Evolutionary conservation across 805 yeast genomes (phyloP).

Genomic region (Deakozyma indianensis): DNA sequence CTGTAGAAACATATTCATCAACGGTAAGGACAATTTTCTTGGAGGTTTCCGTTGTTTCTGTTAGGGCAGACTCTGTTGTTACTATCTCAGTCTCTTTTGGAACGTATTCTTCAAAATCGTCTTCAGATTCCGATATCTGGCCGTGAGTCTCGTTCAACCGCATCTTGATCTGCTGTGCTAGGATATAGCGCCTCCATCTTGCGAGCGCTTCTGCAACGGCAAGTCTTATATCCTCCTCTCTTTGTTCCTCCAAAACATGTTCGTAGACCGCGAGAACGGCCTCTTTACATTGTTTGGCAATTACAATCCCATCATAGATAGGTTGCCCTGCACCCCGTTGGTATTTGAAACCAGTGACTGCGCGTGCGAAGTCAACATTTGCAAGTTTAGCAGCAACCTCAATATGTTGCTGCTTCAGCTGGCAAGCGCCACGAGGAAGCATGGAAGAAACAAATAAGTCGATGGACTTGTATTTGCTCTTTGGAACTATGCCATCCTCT

Average conservation of each 20-base stretch:
- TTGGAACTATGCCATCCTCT: conserved; percentile 52
- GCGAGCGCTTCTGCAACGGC: background rate
- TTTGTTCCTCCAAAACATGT: conserved; percentile 33
- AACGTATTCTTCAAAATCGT: background rate
- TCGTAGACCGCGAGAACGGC: conserved; percentile 42
- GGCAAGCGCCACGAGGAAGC: conserved; percentile 70
- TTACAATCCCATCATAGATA: conserved; percentile 59
- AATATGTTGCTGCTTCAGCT: conserved; percentile 37
- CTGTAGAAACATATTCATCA: background rate
- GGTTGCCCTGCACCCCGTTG: conserved; percentile 32
- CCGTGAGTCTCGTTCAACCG: background rate
- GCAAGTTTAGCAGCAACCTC: conserved; percentile 58
- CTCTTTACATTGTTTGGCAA: conserved; percentile 44
- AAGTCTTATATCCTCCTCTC: conserved; percentile 24
- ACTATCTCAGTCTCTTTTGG: background rate
- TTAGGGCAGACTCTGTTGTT: too few relatives aligned
- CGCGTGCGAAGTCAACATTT: conserved; percentile 70
- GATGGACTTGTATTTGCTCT: conserved; percentile 69
- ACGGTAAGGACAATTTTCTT: background rate
- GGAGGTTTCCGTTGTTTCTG: too few relatives aligned
- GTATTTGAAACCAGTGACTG: conserved; percentile 79
- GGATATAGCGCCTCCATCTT: background rate
- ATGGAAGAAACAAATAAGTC: conserved; percentile 65
- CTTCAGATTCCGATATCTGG: background rate
- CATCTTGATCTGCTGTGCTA: background rate